phyloP scores from a whole-genome alignment of 2,329 filamentous ascomycete genomes.

The Orbilia brochopaga region DNA sequence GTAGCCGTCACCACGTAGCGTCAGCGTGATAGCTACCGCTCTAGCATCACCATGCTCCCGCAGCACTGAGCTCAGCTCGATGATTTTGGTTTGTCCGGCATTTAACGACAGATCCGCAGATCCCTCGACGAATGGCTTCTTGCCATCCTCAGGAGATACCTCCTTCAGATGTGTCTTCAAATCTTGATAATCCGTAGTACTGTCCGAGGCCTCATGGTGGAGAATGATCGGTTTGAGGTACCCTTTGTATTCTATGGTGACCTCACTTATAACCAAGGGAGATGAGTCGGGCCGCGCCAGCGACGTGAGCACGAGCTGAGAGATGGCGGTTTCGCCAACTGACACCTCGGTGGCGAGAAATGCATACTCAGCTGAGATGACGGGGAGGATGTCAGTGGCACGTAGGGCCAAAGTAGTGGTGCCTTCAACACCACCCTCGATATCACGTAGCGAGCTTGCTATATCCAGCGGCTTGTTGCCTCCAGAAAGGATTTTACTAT shows the following conservation, averaged over 20 bases:
- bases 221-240: constrained; percentile 66
- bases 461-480: constrained; percentile 59
- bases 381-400: constrained; percentile 64
- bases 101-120: constrained; percentile 67
- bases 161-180: constrained; percentile 35
- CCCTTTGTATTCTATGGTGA: constrained; percentile 66
- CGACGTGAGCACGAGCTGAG: constrained; percentile 67
- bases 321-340: constrained; percentile 66
- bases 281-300: constrained; percentile 64
- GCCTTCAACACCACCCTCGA: constrained; percentile 58
- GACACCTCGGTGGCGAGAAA: constrained; percentile 67
- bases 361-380: constrained; percentile 65
- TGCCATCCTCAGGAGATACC: constrained; percentile 48
- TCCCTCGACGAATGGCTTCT: constrained; percentile 52
- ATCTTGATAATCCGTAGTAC: constrained; percentile 43
- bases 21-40: constrained; percentile 62
- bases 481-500: constrained; percentile 64
- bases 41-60: constrained; percentile 81
- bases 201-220: constrained; percentile 54
- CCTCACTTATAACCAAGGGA: constrained; percentile 63
- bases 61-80: constrained; percentile 74
- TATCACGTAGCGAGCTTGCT: constrained; percentile 64
- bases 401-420: constrained; percentile 64
- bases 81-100: constrained; percentile 72
- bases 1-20: constrained; percentile 43